Base-by-base conservation (phyloP, 106 monocot species). In the Ottelia alismoides region DNA sequence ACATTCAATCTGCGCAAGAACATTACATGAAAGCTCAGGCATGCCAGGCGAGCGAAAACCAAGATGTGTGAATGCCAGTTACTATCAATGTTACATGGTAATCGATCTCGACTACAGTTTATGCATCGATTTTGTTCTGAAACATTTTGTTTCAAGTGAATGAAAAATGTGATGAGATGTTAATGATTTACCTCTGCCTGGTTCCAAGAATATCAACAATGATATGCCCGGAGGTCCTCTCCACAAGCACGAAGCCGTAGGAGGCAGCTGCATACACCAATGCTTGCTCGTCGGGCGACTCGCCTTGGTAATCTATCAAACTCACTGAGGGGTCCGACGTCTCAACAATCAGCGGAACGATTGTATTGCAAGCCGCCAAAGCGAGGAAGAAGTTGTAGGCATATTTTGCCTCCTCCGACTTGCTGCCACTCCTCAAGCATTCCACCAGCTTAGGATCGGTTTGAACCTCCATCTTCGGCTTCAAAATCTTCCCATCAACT, bases 231-330 rank as follows among this genome's bases (percentile, higher is more conserved):
- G 94, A 84, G 2, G 94, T 81, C 23, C 94, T 51, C 53, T 88
- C 84, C 5, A 94, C 12, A 21, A 94, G 88, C 45, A 88, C 78
- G 69, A 84, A 88, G n/a, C 94, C 88, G 63, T 94, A 94, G 0
- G 94, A 67, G 22, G 94, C 94, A 26, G 94, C 94, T 21, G 94
- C 94, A 57, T 80, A 88, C 27, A 84, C 88, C 55, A 94, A 47
- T 18, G 94, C 94, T 60, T 89, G 88, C 61, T 96, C 94, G 66
- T 96, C 88, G 22, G 94, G 88, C 26, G 94, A 96, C 58, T 96
- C 94, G 4, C 88, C 94, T 64, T 89, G 94, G 56, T 89, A 96
- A 60, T 96, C 81, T 56, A 96, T 81, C 43, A 82, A 44, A 69
- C 66, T 85, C 65, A 63, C 54, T 2, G 52, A 53, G 28, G 40